Percentiles rank a stretch among this genome's conserved stretches.
phyloP scores from a whole-genome alignment of 116 monocot genomes.

The Cymodocea nodosa region DNA sequence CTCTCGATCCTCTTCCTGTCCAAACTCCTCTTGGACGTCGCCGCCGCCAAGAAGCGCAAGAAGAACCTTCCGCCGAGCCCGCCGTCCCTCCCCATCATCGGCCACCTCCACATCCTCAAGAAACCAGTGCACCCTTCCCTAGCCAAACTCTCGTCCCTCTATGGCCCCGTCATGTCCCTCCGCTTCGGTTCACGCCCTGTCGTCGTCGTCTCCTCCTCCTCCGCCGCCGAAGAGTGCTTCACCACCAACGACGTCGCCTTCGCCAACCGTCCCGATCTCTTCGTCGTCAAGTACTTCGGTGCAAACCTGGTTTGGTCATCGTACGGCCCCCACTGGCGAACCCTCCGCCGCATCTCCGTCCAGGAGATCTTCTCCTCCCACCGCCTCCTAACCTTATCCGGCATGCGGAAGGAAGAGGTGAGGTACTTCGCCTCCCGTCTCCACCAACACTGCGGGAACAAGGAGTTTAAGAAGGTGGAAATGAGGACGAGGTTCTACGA shows the following conservation, averaged over 20 bases:
- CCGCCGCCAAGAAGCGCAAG: too few species aligned
- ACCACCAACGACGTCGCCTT: constrained; percentile 17
- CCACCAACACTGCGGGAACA: not conserved
- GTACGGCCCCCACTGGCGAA: constrained; percentile 21
- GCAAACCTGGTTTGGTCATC: not conserved
- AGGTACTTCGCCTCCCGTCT: not conserved
- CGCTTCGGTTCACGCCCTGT: constrained; percentile 14
- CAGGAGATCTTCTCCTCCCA: constrained; percentile 21
- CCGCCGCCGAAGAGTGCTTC: constrained; percentile 20
- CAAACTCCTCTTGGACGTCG: too few species aligned
- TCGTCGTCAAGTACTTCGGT: constrained; percentile 7
- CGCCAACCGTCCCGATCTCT: constrained; percentile 14
- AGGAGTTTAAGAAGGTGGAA: constrained; percentile 3
- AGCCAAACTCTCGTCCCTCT: not conserved
- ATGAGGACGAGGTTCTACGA: not conserved
- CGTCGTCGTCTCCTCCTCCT: constrained; percentile 16
- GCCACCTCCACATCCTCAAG: too few species aligned
- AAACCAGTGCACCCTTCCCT: too few species aligned
- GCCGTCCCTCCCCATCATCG: too few species aligned
- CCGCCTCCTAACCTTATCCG: constrained; percentile 13
- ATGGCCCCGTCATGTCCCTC: constrained; percentile 16
- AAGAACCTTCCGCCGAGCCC: too few species aligned
- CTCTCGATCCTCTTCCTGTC: too few species aligned
- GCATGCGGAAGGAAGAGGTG: constrained; percentile 8
- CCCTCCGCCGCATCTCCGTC: constrained; percentile 26